Conservation (phyloP, 768 basidiomycete species). For the Pluteus cervinus region DNA sequence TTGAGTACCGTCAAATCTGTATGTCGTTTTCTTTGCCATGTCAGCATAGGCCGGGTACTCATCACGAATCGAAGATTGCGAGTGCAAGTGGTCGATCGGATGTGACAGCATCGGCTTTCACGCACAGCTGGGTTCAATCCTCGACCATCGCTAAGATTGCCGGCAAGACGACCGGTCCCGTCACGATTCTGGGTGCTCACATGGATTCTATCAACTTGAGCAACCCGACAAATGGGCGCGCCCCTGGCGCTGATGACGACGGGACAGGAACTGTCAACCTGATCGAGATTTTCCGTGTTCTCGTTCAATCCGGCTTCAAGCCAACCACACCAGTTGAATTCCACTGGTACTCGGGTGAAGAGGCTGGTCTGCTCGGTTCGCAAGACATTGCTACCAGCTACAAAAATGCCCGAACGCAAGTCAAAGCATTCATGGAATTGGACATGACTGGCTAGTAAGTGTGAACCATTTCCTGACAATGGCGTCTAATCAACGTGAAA, state of each 20-base stretch:
- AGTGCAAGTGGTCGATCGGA: slow-evolving; percentile 18
- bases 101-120: slow-evolving; percentile 22
- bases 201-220: slow-evolving; percentile 36
- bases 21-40: slow-evolving; percentile 8
- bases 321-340: slow-evolving; percentile 38
- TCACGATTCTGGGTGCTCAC: slow-evolving; percentile 34
- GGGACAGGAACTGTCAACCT: slow-evolving; percentile 40
- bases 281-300: slow-evolving; percentile 34
- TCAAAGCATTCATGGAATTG: slow-evolving; percentile 46
- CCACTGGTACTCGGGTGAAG: slow-evolving; percentile 43
- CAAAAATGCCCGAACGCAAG: slow-evolving; percentile 34
- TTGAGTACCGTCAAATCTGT: slow-evolving; percentile 24
- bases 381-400: slow-evolving; percentile 49
- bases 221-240: slow-evolving; percentile 31
- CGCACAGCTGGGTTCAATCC: slow-evolving; percentile 27
- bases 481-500: neutral
- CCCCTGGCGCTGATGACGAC: slow-evolving; percentile 46
- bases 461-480: slow-evolving; percentile 1
- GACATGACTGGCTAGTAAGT: slow-evolving; percentile 34
- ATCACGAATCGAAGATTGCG: slow-evolving; percentile 14
- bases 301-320: slow-evolving; percentile 30
- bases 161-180: slow-evolving; percentile 22
- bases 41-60: neutral
- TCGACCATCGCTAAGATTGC: slow-evolving; percentile 32
- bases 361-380: slow-evolving; percentile 41